Evolutionary conservation across 768 basidiomycete species (phyloP).

Genomic region (Boletus subcaerulescens): DNA sequence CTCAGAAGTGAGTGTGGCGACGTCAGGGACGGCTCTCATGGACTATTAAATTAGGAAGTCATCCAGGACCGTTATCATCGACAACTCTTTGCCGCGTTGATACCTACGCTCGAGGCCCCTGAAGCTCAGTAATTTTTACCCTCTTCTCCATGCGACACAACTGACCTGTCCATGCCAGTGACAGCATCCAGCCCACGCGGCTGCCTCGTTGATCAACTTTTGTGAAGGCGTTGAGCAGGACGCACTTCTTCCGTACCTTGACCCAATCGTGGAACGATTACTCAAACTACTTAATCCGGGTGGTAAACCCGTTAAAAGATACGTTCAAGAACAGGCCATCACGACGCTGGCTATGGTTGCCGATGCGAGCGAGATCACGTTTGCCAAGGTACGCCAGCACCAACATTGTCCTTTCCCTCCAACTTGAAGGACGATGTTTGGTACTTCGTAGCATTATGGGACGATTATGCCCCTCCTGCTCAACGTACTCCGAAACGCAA

Average conservation of each 20-base stretch:
- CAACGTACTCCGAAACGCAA: conserved; percentile 71
- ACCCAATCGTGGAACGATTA: conserved; percentile 67
- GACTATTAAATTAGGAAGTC: conserved; percentile 48
- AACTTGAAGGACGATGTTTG: not conserved
- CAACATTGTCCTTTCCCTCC: too few species aligned
- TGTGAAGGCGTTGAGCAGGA: conserved; percentile 81
- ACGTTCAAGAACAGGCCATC: conserved; percentile 86
- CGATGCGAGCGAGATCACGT: conserved; percentile 76
- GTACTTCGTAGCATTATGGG: conserved; percentile 65
- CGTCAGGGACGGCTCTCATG: not conserved
- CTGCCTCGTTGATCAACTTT: conserved; percentile 87
- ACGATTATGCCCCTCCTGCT: conserved; percentile 80
- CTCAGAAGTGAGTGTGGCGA: conserved; percentile 56
- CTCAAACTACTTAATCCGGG: conserved; percentile 57
- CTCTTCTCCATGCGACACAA: not conserved
- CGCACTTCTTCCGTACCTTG: conserved; percentile 73
- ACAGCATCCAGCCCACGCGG: conserved; percentile 85
- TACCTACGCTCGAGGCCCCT: conserved; percentile 70
- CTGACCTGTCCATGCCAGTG: not conserved
- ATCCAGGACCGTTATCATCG: conserved; percentile 72
- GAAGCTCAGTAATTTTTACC: conserved; percentile 54
- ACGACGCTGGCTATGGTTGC: conserved; percentile 90
- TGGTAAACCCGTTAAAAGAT: conserved; percentile 44
- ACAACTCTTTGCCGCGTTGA: conserved; percentile 66
- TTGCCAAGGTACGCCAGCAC: conserved; percentile 54